Evolutionary conservation across 1,284 basidiomycete species (phyloP), one percentile per base, ranked within the genome.

Genomic region (Cryptococcus sp.): DNA sequence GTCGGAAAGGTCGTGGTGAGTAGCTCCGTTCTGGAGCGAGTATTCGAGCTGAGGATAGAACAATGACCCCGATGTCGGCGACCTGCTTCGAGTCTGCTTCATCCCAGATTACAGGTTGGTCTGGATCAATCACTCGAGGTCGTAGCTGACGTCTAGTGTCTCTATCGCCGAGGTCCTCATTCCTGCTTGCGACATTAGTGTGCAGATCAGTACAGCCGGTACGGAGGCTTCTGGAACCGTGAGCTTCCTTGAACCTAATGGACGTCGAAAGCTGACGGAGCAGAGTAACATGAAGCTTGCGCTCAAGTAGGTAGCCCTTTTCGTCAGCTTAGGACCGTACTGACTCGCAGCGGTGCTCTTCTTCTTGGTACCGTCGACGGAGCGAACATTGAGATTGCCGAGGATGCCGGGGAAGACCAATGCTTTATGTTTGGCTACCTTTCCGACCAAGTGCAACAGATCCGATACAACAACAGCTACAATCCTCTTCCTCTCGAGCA

Each of bases 131-230:
- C 11, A 4, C 10, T 19, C 12, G 21, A 19, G 9, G 48, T 39
- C 28, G 28, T 43, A 18, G 24, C 41, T 44, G 41, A 40, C 45
- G 38, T 5, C 45, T 53, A 64, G 67, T 44, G 76, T 93, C 39
- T 90, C 88, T 14, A 76, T 92, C 45, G 90, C 90, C 2, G 91
- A 95, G 70, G 77, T 94, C 35, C 78, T 95, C 60, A 90, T 93
- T 55, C 92, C 91, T 16, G 87, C 92, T 5, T 85, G 85, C 18
- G 90, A 94, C 67, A 86, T 94, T 74, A 85, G 82, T 54, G 87
- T 93, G 65, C 92, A 94, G 71, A 94, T 95, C 71, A 89, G 85
- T 28, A 94, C 91, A 9, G 91, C 90, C 2, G 91, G 92, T 43
- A 94, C 91, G 0, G 91, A 94, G 67, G 76, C 75, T 10, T 73